Evolutionary conservation across 371 early-diverging fungal genomes (phyloP).

Genomic region (Haplosporangium sp.): DNA sequence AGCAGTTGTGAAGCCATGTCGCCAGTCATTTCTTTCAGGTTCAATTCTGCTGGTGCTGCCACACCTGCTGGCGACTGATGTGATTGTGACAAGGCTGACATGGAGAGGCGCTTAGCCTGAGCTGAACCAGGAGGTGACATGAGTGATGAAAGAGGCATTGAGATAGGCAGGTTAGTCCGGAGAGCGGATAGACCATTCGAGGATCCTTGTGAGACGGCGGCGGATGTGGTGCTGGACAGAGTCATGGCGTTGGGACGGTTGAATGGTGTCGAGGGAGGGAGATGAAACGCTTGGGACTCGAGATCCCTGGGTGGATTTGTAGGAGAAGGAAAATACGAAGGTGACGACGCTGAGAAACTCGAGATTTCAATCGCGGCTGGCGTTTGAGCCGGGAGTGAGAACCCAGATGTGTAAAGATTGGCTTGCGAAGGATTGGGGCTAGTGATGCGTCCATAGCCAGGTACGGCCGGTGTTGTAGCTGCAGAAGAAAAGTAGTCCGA

Average conservation of each 20-base stretch:
- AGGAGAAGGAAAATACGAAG: constrained; percentile 43
- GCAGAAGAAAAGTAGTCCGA: constrained; percentile 32
- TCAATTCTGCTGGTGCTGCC: constrained; percentile 27
- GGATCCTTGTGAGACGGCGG: constrained; percentile 12
- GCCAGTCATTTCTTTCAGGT: constrained; percentile 16
- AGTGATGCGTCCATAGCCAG: neutral
- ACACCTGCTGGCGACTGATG: constrained; percentile 11
- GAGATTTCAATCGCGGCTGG: constrained; percentile 41
- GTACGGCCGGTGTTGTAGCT: constrained; percentile 10
- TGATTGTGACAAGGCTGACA: constrained; percentile 27
- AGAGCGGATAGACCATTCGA: constrained; percentile 24
- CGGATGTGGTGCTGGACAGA: too few species aligned
- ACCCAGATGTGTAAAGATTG: constrained; percentile 11
- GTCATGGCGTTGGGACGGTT: neutral
- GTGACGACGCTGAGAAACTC: constrained; percentile 43
- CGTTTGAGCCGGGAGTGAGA: constrained; percentile 32
- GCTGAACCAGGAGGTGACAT: constrained; percentile 8
- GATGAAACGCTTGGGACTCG: constrained; percentile 17
- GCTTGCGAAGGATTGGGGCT: constrained; percentile 13
- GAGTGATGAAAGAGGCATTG: constrained; percentile 24
- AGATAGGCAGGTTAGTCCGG: constrained; percentile 22
- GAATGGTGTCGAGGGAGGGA: constrained; percentile 13
- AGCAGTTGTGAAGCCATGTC: constrained; percentile 26
- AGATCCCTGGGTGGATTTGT: constrained; percentile 16
- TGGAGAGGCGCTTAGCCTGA: constrained; percentile 1